These are phyloP conservation scores for Ceratocystis ficicola DNA, from an alignment of 2,329 filamentous ascomycete genomes.

Conservation along the genomic window DNA sequence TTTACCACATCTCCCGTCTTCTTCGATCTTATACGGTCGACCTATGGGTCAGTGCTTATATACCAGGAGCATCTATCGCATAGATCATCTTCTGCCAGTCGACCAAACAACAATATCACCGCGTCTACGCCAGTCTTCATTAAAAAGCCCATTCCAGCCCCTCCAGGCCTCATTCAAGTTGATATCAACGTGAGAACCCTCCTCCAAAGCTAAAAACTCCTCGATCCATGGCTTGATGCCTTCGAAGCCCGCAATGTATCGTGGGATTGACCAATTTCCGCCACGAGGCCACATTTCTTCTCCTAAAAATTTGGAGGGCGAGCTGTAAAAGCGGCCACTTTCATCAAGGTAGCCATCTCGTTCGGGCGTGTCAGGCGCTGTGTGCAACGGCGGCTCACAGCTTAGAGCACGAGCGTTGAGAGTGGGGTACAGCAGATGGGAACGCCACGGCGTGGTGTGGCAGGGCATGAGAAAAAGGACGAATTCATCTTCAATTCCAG, in stretches of 20 bases:
- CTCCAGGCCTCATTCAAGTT: conserved; percentile 40
- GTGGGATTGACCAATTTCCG: conserved; percentile 34
- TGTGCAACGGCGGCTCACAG: conserved; percentile 76
- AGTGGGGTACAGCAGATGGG: conserved; percentile 62
- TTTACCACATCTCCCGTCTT: neutral
- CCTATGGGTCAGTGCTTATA: neutral
- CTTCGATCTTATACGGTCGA: neutral
- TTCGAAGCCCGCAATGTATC: conserved; percentile 51
- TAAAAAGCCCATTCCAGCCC: conserved; percentile 49
- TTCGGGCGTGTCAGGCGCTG: conserved; percentile 44
- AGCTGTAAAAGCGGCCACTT: conserved; percentile 79
- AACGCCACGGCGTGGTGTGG: conserved; percentile 91
- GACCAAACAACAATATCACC: conserved; percentile 50
- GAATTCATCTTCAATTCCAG: conserved; percentile 32
- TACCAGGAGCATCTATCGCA: neutral
- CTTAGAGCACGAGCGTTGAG: conserved; percentile 73
- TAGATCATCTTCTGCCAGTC: neutral
- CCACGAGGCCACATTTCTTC: conserved; percentile 35
- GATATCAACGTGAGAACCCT: conserved; percentile 32
- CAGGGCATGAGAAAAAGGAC: conserved; percentile 87
- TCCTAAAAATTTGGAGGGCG: conserved; percentile 43
- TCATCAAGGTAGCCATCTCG: conserved; percentile 69
- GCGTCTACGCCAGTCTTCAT: conserved; percentile 46
- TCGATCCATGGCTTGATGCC: conserved; percentile 40
- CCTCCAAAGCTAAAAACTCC: conserved; percentile 35